Conservation (phyloP, 78 protist genomes). For the Monocercomonoides exilis region DNA sequence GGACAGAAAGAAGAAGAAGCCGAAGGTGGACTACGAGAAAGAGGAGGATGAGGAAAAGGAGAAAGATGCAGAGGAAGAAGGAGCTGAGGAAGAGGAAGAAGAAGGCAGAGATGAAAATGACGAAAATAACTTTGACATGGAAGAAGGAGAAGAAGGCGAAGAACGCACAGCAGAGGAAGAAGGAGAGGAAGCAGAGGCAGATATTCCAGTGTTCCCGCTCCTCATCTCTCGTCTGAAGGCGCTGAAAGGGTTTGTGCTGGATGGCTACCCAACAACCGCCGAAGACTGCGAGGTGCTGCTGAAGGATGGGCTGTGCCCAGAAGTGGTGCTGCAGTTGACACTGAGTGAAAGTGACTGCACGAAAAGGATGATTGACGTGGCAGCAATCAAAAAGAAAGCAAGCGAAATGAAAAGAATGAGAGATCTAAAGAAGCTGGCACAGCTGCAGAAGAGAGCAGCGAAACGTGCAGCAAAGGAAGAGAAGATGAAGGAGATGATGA, state of each 20-base stretch:
- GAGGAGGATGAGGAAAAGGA: too few relatives aligned
- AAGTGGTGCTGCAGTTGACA: neutral
- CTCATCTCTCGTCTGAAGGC: neutral
- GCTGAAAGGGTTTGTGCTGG: neutral
- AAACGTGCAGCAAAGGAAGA: too few relatives aligned
- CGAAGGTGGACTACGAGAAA: too few relatives aligned
- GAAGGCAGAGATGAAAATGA: neutral
- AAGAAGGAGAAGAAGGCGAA: neutral
- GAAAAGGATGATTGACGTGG: neutral
- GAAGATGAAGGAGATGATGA: too few relatives aligned
- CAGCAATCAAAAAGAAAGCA: neutral
- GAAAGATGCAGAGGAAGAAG: neutral
- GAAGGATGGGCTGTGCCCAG: neutral
- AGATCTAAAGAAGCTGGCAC: too few relatives aligned
- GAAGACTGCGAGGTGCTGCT: neutral
- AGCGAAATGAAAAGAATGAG: neutral
- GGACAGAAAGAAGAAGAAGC: neutral
- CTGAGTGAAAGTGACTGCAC: neutral
- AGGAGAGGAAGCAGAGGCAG: neutral
- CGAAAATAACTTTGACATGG: too few relatives aligned
- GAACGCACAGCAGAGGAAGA: too few relatives aligned
- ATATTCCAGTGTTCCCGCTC: neutral
- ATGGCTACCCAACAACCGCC: neutral
- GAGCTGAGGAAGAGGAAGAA: neutral
- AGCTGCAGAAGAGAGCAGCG: too few relatives aligned